phyloP scores from a whole-genome alignment of 2,329 filamentous ascomycete genomes.

The Penicillium sp. region DNA sequence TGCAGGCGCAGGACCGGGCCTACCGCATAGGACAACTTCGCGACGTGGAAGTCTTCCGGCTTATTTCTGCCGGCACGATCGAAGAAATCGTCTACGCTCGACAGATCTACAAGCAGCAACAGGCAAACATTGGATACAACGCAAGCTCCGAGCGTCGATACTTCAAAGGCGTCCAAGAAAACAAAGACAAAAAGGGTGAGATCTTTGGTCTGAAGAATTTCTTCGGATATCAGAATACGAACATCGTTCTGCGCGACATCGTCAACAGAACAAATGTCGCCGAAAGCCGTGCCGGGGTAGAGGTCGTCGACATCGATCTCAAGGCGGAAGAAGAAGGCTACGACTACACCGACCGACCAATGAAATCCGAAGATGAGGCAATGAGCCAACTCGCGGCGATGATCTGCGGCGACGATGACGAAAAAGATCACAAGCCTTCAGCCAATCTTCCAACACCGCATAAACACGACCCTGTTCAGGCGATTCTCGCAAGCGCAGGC shows the following conservation, averaged over 20 bases:
- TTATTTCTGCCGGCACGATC: constrained; percentile 87
- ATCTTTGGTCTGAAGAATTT: constrained; percentile 90
- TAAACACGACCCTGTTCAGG: constrained; percentile 74
- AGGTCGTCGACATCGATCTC: constrained; percentile 73
- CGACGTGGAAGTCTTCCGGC: constrained; percentile 91
- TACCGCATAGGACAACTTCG: constrained; percentile 92
- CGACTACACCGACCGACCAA: constrained; percentile 43
- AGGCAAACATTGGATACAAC: constrained; percentile 95
- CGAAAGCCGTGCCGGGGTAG: constrained; percentile 82
- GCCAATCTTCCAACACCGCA: constrained; percentile 35
- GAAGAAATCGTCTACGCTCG: constrained; percentile 97
- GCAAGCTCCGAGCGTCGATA: constrained; percentile 90
- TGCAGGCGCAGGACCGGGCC: constrained; percentile 93
- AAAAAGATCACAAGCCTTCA: constrained; percentile 16
- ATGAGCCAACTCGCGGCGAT: constrained; percentile 71
- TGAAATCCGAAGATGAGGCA: constrained; percentile 62
- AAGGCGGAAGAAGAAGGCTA: constrained; percentile 59
- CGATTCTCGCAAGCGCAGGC: constrained; percentile 82
- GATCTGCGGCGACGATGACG: constrained; percentile 46
- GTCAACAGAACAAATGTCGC: constrained; percentile 98
- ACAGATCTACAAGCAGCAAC: constrained; percentile 98
- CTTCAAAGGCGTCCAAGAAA: constrained; percentile 90
- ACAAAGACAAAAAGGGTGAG: constrained; percentile 79
- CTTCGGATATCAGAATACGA: constrained; percentile 76
- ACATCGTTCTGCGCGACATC: constrained; percentile 84